Conservation (phyloP, 192 early-diverging fungal genomes). For the Entomortierella chlamydospora region DNA sequence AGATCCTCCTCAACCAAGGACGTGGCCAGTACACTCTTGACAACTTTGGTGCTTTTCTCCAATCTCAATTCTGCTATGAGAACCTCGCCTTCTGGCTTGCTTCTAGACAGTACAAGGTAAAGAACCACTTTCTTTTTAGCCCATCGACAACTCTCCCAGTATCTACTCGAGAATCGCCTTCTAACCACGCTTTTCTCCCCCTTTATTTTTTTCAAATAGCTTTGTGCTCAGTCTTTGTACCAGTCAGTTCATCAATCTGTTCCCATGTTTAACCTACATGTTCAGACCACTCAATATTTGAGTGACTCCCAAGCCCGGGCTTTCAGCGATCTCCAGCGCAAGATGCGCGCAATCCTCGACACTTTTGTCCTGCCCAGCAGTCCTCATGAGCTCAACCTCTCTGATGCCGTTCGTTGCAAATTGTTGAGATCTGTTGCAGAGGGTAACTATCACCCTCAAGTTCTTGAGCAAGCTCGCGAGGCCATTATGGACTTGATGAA, state of each 20-base stretch:
- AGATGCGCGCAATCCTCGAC: conserved; percentile 51
- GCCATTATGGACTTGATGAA: conserved; percentile 55
- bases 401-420: conserved; percentile 43
- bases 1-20: conserved; percentile 50
- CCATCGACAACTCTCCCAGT: no score
- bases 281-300: conserved; percentile 25
- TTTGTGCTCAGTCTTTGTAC: conserved; percentile 50
- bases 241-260: conserved; percentile 37
- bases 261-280: conserved; percentile 30
- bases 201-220: conserved; percentile 22
- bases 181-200: no score
- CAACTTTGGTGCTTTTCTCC: conserved; percentile 51
- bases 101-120: conserved; percentile 52
- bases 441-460: conserved; percentile 43
- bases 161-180: no score
- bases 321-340: conserved; percentile 44
- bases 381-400: conserved; percentile 51
- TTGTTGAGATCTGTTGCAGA: conserved; percentile 36
- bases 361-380: conserved; percentile 54
- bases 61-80: conserved; percentile 54
- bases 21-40: conserved; percentile 54
- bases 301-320: conserved; percentile 36
- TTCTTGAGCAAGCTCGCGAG: conserved; percentile 45
- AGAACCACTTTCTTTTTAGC: neutral
- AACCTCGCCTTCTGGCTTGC: conserved; percentile 57